These are phyloP conservation scores for Pyrenochaeta sp. DNA, from an alignment of 2,329 filamentous ascomycete species.

Conservation along the genomic window DNA sequence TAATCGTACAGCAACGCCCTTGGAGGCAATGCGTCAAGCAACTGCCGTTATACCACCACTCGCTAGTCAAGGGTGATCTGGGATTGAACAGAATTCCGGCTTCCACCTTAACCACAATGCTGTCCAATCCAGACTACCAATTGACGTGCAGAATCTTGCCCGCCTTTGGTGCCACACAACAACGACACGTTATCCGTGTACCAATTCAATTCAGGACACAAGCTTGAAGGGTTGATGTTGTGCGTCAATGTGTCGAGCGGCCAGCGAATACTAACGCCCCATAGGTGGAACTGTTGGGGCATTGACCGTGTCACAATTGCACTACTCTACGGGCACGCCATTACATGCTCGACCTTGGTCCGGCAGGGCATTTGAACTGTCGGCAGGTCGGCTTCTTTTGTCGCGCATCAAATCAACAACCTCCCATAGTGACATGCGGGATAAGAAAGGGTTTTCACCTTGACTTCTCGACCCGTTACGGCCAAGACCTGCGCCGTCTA, in stretches of 20 bases:
- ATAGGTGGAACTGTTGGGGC: constrained; percentile 43
- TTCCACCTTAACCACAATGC: too few relatives aligned
- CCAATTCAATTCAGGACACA: constrained; percentile 20
- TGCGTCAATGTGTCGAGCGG: constrained; percentile 35
- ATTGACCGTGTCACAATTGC: constrained; percentile 33
- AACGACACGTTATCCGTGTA: constrained; percentile 35
- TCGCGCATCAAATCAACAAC: constrained; percentile 4
- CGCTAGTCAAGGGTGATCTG: neutral
- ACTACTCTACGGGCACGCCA: constrained; percentile 19
- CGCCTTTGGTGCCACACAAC: constrained; percentile 19
- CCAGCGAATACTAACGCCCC: constrained; percentile 28
- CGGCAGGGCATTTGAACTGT: constrained; percentile 17
- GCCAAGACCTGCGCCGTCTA: neutral
- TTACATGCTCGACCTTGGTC: constrained; percentile 16
- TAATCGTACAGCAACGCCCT: constrained; percentile 9
- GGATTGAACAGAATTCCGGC: too few relatives aligned
- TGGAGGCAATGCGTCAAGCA: constrained; percentile 1
- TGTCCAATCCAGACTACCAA: constrained; percentile 35
- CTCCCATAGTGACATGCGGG: constrained; percentile 18
- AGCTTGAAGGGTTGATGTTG: constrained; percentile 23
- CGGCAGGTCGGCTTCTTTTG: constrained; percentile 16
- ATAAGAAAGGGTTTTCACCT: neutral
- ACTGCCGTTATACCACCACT: too few relatives aligned
- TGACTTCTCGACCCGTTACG: too few relatives aligned
- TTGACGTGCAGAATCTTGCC: constrained; percentile 32